A percentile compares a stretch with the other conserved stretches of the same genome.
phyloP scores from a whole-genome alignment of 371 early-diverging fungal genomes.

The Mucor sp. region DNA sequence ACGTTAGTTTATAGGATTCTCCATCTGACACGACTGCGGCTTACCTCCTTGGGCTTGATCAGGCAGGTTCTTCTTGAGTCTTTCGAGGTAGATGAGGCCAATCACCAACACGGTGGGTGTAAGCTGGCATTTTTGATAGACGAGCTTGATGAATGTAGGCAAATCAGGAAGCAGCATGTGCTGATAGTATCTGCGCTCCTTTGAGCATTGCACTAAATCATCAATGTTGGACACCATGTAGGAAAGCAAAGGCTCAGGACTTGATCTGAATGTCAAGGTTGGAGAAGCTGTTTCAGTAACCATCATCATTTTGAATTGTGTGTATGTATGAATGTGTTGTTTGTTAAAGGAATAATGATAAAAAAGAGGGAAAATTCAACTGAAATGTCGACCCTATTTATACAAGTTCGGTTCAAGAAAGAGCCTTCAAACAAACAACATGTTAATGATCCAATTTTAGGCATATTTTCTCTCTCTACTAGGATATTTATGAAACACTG shows the following conservation, averaged over 20 bases:
- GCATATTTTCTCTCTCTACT: conserved; percentile 14
- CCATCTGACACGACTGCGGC: background rate
- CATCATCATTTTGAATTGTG: conserved; percentile 15
- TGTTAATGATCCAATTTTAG: conserved; percentile 15
- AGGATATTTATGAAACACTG: conserved; percentile 6
- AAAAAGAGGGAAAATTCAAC: conserved; percentile 1
- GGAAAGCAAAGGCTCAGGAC: conserved; percentile 38
- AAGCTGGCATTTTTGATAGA: conserved; percentile 41
- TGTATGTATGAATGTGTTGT: background rate
- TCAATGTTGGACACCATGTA: conserved; percentile 35
- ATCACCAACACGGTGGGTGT: conserved; percentile 57
- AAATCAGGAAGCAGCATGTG: conserved; percentile 39
- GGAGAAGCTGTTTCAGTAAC: conserved; percentile 8
- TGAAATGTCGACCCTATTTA: background rate
- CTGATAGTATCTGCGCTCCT: conserved; percentile 31
- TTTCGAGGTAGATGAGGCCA: conserved; percentile 70
- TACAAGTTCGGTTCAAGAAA: background rate
- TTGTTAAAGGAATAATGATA: background rate
- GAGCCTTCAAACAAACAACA: background rate
- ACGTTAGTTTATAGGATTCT: background rate
- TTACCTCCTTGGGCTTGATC: conserved; percentile 62
- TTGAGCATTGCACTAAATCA: conserved; percentile 36
- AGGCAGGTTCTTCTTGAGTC: conserved; percentile 63
- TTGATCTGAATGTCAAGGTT: conserved; percentile 24
- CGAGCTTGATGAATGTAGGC: conserved; percentile 37